These are phyloP conservation scores for Cordyceps cateniannulata DNA, from an alignment of 2,329 filamentous ascomycete species.

Conservation along the genomic window DNA sequence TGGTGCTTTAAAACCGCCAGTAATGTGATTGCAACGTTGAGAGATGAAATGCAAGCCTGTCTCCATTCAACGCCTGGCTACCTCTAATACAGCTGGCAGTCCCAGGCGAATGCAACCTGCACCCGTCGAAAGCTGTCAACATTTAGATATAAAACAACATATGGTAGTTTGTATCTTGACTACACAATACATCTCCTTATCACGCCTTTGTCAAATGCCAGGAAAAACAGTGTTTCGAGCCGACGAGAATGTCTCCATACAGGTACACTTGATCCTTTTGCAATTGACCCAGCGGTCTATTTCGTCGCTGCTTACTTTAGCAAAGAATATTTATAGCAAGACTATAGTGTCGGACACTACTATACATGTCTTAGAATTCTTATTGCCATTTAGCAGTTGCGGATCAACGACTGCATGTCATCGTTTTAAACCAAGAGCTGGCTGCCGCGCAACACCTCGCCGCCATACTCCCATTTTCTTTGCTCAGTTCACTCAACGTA, in stretches of 20 bases:
- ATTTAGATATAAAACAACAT: not conserved
- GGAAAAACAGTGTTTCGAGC: not conserved
- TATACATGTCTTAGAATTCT: not conserved
- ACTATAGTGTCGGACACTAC: too few species aligned
- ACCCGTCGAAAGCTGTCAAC: not conserved
- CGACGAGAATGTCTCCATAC: not conserved
- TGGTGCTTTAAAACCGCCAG: not conserved
- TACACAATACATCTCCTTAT: not conserved
- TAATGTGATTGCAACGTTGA: not conserved
- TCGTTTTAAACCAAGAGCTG: too few species aligned
- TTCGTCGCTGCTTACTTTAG: not conserved
- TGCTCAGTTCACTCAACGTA: constrained; percentile 44
- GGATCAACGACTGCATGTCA: not conserved
- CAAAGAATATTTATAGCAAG: too few species aligned
- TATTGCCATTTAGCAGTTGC: not conserved
- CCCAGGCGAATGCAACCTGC: not conserved
- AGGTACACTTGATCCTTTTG: not conserved
- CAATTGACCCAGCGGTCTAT: not conserved
- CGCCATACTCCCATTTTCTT: constrained; percentile 38
- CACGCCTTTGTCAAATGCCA: not conserved
- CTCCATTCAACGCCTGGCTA: not conserved
- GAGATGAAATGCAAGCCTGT: not conserved
- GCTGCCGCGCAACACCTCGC: too few species aligned
- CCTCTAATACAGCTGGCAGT: not conserved
- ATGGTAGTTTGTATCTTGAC: not conserved